Evolutionary conservation across 805 yeast species (phyloP).

Genomic region (Zygotorulaspora chibaensis): DNA sequence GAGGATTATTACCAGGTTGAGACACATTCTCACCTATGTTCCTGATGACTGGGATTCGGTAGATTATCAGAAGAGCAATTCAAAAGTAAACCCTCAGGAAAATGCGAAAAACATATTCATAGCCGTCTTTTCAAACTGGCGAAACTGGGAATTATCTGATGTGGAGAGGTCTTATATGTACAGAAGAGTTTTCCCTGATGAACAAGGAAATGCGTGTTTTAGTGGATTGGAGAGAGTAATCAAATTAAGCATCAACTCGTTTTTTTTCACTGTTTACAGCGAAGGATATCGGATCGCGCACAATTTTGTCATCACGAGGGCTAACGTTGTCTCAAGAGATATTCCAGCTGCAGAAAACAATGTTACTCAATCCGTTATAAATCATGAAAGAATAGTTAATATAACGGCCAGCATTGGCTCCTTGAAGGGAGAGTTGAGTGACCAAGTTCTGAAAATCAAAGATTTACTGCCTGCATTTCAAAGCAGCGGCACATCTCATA

Average conservation of each 20-base stretch:
- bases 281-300: conserved; percentile 25
- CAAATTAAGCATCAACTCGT: conserved; percentile 20
- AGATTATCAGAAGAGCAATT: conserved; percentile 13
- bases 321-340: conserved; percentile 18
- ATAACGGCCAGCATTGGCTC: conserved; percentile 23
- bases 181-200: conserved; percentile 43
- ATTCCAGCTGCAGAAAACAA: conserved; percentile 15
- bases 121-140: conserved; percentile 67
- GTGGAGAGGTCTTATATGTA: conserved; percentile 56
- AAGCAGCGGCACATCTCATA: not conserved
- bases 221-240: conserved; percentile 13
- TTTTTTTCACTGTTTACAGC: conserved; percentile 26
- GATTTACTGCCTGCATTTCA: conserved; percentile 6
- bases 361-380: conserved; percentile 7
- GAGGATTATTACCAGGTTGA: conserved; percentile 74
- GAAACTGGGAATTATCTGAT: conserved; percentile 83
- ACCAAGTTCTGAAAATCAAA: conserved; percentile 18
- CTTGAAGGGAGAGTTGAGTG: conserved; percentile 27
- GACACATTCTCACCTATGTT: conserved; percentile 62
- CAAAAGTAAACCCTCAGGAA: conserved; percentile 22
- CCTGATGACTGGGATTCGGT: conserved; percentile 48
- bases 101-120: conserved; percentile 52
- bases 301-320: conserved; percentile 22
- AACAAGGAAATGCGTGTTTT: conserved; percentile 7
- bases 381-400: conserved; percentile 19